Conservation (phyloP, 495 filamentous ascomycete genomes). For the Hyaloscypha bicolor region DNA sequence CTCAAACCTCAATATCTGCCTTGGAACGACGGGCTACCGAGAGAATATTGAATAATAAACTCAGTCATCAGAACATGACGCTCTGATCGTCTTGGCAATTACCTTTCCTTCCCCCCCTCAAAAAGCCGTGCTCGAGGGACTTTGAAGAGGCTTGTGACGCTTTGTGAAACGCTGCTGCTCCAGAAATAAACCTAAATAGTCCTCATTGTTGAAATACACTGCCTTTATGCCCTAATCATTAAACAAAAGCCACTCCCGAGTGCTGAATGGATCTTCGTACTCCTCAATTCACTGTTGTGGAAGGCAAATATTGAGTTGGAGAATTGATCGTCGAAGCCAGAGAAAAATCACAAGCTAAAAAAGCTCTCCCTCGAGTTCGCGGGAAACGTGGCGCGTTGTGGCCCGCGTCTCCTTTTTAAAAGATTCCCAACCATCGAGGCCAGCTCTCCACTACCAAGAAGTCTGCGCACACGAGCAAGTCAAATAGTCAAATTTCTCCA, state of each 20-base stretch:
- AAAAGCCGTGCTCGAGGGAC: neutral
- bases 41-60: slow-evolving; percentile 37
- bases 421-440: slow-evolving; percentile 8
- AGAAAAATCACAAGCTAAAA: slow-evolving; percentile 21
- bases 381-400: slow-evolving; percentile 6
- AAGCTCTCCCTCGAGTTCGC: slow-evolving; percentile 2
- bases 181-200: slow-evolving; percentile 7
- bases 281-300: neutral
- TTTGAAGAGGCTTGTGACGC: slow-evolving; percentile 11
- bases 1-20: slow-evolving; percentile 39
- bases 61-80: slow-evolving; percentile 37
- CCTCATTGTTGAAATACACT: neutral
- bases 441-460: slow-evolving; percentile 27
- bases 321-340: neutral
- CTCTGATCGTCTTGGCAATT: slow-evolving; percentile 34
- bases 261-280: neutral
- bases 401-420: slow-evolving; percentile 13
- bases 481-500: neutral
- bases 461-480: slow-evolving; percentile 4
- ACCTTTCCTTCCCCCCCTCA: slow-evolving; percentile 1
- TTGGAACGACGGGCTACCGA: slow-evolving; percentile 35
- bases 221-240: slow-evolving; percentile 1
- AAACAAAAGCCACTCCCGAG: neutral
- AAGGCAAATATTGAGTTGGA: neutral
- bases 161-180: slow-evolving; percentile 11